Evolutionary conservation across 768 basidiomycete species (phyloP).

Genomic region (Auricularia sp.): DNA sequence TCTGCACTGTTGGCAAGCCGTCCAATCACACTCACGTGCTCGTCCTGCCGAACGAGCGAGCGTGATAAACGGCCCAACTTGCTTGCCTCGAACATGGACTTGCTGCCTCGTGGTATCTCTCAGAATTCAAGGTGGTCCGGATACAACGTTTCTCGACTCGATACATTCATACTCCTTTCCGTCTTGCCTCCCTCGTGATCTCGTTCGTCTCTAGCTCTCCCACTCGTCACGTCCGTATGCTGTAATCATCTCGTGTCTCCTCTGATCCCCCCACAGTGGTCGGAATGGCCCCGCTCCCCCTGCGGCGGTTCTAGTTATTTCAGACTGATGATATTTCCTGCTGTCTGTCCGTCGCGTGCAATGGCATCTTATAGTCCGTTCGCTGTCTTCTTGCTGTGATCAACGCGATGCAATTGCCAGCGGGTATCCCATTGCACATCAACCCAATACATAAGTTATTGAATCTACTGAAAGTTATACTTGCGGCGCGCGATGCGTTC

Average conservation of each 20-base stretch:
- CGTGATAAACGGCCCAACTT: not conserved
- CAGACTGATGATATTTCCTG: not conserved
- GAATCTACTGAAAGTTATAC: constrained; percentile 38
- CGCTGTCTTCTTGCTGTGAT: no score
- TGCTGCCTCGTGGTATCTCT: not conserved
- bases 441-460: not conserved
- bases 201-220: not conserved
- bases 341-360: not conserved
- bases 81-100: not conserved
- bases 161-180: not conserved
- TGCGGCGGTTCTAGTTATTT: not conserved
- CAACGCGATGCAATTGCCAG: no score
- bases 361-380: not conserved
- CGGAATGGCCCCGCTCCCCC: not conserved
- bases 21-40: not conserved
- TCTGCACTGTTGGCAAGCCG: constrained; percentile 41
- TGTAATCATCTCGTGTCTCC: not conserved
- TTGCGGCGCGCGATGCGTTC: constrained; percentile 51
- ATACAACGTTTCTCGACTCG: not conserved
- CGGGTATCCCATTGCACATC: no score
- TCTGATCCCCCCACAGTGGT: not conserved
- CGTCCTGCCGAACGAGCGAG: not conserved
- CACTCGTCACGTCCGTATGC: not conserved
- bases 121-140: not conserved
- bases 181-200: not conserved